These are phyloP conservation scores for Candida tunisiensis DNA, from an alignment of 1,139 yeast species.

Conservation along the genomic window DNA sequence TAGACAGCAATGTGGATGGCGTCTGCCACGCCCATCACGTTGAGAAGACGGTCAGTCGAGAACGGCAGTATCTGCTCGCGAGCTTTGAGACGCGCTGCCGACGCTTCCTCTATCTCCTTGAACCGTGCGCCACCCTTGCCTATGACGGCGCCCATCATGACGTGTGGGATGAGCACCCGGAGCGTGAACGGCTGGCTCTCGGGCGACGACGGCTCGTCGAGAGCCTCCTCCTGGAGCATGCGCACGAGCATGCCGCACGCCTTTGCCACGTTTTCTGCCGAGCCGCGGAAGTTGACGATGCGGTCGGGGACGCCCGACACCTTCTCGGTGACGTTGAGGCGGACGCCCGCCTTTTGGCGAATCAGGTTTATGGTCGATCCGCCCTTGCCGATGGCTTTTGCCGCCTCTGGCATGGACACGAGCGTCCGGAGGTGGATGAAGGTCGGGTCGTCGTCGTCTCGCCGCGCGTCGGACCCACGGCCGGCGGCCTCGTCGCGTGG, in stretches of 20 bases:
- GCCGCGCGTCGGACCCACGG: no score
- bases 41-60: conserved; percentile 64
- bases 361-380: not conserved
- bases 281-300: conserved; percentile 58
- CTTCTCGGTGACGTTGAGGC: not conserved
- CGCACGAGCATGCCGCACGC: conserved; percentile 67
- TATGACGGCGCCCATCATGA: conserved; percentile 66
- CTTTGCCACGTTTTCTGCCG: conserved; percentile 65
- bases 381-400: not conserved
- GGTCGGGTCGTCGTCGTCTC: not conserved
- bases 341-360: not conserved
- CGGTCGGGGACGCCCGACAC: conserved; percentile 23
- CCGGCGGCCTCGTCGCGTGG: no score
- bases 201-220: conserved; percentile 42
- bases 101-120: conserved; percentile 67
- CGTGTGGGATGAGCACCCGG: conserved; percentile 59
- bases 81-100: conserved; percentile 68
- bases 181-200: conserved; percentile 39
- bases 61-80: conserved; percentile 61
- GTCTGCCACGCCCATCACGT: conserved; percentile 69
- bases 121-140: conserved; percentile 67
- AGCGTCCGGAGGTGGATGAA: not conserved
- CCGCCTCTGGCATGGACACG: not conserved
- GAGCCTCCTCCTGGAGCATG: conserved; percentile 50
- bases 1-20: conserved; percentile 76